Evolutionary conservation across 2,329 filamentous ascomycete genomes (phyloP), one percentile per base, ranked within the genome.

Genomic region (Aspergillus flavus): DNA sequence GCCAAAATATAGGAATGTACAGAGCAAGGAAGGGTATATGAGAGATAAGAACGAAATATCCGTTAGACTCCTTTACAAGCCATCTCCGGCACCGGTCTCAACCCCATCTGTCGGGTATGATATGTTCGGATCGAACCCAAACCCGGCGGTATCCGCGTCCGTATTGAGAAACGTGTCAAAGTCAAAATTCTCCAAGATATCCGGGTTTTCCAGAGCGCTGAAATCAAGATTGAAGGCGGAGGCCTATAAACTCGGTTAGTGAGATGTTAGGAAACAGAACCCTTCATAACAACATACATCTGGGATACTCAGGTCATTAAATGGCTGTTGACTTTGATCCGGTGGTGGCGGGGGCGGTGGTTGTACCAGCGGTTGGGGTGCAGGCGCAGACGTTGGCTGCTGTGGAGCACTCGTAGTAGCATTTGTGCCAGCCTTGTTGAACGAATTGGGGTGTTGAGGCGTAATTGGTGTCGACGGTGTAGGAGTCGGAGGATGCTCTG

Each of bases 81-180:
- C 67, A 61, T 78, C 77, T 58, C 73, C 74, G 62, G 76, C 72
- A 69, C 77, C 77, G 56, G 78, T 80, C 68, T 80, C 79, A 66
- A 81, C 79, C 68, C 78, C 77, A 65, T 81, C 80, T 14, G 73
- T 70, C 39, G 73, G 63, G 64, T 79, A 80, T 50, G 73, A 62
- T 61, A 79, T 73, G 65, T 69, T 80, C 26, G 78, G 75, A 48
- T 80, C 78, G 63, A 82, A 82, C 30, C 76, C 76, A 68, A 82
- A 82, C 26, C 74, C 75, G 41, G 73, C 71, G n/a, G 72, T 71
- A 60, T 79, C 79, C 52, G 70, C 74, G 67, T 85, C 85, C 45
- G 84, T 86, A 70, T 89, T 87, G 58, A 90, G 79, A 79, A 89
- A 90, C 19, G 84, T 86, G 72, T 89, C 87, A 73, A 90, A 90